Percentiles rank a stretch among this genome's conserved stretches.
Evolutionary conservation across 1,139 yeast species (phyloP).

Genomic region (Suhomyces anneliseae): DNA sequence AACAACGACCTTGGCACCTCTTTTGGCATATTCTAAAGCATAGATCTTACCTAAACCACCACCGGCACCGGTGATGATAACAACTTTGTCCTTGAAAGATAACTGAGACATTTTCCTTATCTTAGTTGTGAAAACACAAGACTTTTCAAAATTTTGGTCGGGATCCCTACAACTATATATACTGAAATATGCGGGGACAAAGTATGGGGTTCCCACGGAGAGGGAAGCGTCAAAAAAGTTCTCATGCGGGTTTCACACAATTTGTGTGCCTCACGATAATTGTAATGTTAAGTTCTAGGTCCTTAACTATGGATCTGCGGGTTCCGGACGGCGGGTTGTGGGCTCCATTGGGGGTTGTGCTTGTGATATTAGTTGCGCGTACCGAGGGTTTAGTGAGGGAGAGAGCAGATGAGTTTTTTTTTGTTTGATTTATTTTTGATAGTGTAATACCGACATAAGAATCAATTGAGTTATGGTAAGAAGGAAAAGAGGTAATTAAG

Average conservation of each 20-base stretch:
- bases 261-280: neutral
- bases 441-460: neutral
- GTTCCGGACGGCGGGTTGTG: neutral
- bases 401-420: too few relatives aligned
- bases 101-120: slow-evolving; percentile 32
- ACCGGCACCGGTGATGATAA: slow-evolving; percentile 94
- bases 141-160: neutral
- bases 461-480: neutral
- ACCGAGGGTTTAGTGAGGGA: slow-evolving; percentile 1
- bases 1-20: slow-evolving; percentile 92
- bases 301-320: neutral
- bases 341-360: neutral
- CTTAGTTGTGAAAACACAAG: neutral
- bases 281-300: too few relatives aligned
- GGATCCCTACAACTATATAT: slow-evolving; percentile 4
- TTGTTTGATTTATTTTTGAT: too few relatives aligned
- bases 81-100: slow-evolving; percentile 77
- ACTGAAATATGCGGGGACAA: slow-evolving; percentile 7
- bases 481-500: too few relatives aligned
- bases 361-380: slow-evolving; percentile 1
- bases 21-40: slow-evolving; percentile 80
- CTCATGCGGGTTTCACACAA: neutral
- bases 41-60: slow-evolving; percentile 93
- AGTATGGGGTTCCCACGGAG: neutral
- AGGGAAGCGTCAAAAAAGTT: neutral